phyloP scores from a whole-genome alignment of 768 basidiomycete species.

The Pleurotus citrinopileatus region DNA sequence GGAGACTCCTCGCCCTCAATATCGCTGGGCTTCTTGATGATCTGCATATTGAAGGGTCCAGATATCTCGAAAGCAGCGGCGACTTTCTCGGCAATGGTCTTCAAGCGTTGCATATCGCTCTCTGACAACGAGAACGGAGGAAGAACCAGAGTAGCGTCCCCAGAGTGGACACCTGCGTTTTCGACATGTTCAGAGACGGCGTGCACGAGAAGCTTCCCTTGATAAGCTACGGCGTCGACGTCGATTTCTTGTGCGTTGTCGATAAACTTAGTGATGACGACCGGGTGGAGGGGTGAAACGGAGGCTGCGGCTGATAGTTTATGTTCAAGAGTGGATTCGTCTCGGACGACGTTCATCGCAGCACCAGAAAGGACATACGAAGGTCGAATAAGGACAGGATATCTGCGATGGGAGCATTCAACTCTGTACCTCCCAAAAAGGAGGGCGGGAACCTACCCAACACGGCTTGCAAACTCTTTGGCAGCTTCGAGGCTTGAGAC shows the following conservation, averaged over 20 bases:
- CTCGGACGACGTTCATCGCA: conserved; percentile 98
- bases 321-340: conserved; percentile 85
- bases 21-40: conserved; percentile 78
- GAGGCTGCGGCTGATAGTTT: conserved; percentile 95
- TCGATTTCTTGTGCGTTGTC: conserved; percentile 98
- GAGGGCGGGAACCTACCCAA: conserved; percentile 50
- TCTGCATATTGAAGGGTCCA: conserved; percentile 99
- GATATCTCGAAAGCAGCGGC: conserved; percentile 94
- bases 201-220: conserved; percentile 89
- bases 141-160: conserved; percentile 95
- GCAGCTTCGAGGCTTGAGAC: conserved; percentile 86
- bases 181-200: conserved; percentile 98
- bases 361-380: conserved; percentile 98
- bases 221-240: conserved; percentile 93
- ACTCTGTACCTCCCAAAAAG: background rate
- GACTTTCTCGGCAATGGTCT: conserved; percentile 93
- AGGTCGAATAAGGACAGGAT: conserved; percentile 96
- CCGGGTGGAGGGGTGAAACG: conserved; percentile 95
- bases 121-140: conserved; percentile 84
- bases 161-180: conserved; percentile 98
- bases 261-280: conserved; percentile 99
- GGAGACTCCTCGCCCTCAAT: conserved; percentile 51
- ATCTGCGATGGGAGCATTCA: conserved; percentile 41
- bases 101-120: conserved; percentile 81
- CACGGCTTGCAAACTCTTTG: conserved; percentile 85